Evolutionary conservation across 1,284 basidiomycete species (phyloP).

Genomic region (Ustilago hordei): DNA sequence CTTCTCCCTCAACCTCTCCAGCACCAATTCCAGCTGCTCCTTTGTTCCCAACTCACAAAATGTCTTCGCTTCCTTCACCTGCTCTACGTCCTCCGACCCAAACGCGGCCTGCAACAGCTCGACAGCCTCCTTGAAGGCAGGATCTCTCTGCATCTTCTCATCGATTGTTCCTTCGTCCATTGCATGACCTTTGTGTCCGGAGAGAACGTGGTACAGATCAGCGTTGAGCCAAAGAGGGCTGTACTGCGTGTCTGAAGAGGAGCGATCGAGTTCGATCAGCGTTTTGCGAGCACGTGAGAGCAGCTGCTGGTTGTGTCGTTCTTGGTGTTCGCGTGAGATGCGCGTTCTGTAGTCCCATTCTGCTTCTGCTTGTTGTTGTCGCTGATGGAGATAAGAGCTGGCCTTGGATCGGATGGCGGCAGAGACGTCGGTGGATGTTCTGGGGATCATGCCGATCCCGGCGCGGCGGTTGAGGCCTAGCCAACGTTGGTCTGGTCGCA

Average conservation of each 20-base stretch:
- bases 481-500: conserved; percentile 55
- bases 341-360: conserved; percentile 36
- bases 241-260: conserved; percentile 23
- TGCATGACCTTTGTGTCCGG: conserved; percentile 19
- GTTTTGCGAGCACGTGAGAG: conserved; percentile 45
- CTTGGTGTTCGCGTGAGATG: conserved; percentile 22
- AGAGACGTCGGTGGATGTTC: conserved; percentile 10
- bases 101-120: conserved; percentile 37
- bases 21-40: conserved; percentile 39
- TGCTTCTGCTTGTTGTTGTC: not conserved
- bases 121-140: conserved; percentile 22
- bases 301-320: conserved; percentile 33
- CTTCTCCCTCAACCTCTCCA: conserved; percentile 20
- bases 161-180: conserved; percentile 23
- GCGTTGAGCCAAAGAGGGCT: conserved; percentile 56
- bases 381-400: not conserved
- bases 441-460: conserved; percentile 40
- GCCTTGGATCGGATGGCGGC: conserved; percentile 12
- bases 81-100: not conserved
- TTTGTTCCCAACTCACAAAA: conserved; percentile 19
- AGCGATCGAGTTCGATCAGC: conserved; percentile 38
- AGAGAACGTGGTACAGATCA: conserved; percentile 14
- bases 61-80: conserved; percentile 19
- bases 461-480: conserved; percentile 24
- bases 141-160: conserved; percentile 24